A percentile compares a stretch with the other conserved stretches of the same genome.
Evolutionary conservation across 192 early-diverging fungal genomes (phyloP).

Genomic region (Podila verticillata): DNA sequence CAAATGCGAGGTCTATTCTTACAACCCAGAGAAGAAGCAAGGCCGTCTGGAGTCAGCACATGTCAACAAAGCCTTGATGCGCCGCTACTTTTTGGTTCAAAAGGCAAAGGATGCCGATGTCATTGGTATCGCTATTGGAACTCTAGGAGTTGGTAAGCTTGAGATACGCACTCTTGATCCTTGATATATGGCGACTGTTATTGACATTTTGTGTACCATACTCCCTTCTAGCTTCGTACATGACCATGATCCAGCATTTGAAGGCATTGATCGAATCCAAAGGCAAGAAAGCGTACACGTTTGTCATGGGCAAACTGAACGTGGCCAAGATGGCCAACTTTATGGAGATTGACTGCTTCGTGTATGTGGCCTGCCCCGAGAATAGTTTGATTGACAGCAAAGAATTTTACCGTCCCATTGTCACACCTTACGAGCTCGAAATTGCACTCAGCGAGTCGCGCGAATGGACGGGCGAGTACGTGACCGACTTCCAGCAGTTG

Average conservation of each 20-base stretch:
- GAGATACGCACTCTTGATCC: not conserved
- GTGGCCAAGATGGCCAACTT: conserved; percentile 98
- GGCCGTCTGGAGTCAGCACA: conserved; percentile 65
- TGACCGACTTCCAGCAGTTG: conserved; percentile 73
- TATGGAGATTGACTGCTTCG: conserved; percentile 92
- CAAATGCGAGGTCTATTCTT: conserved; percentile 69
- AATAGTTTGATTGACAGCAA: conserved; percentile 91
- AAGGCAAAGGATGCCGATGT: conserved; percentile 92
- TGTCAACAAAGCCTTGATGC: conserved; percentile 68
- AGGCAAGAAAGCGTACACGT: conserved; percentile 86
- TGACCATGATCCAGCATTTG: conserved; percentile 81
- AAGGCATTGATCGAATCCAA: conserved; percentile 77
- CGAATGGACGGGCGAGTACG: conserved; percentile 79
- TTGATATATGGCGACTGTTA: not conserved
- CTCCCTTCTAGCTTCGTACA: conserved; percentile 71
- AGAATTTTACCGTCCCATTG: conserved; percentile 92
- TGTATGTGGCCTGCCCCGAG: conserved; percentile 94
- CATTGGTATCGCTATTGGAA: conserved; percentile 96
- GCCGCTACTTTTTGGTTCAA: conserved; percentile 82
- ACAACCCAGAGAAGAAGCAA: conserved; percentile 67
- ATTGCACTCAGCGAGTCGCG: conserved; percentile 75
- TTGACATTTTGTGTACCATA: not conserved
- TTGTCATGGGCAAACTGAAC: conserved; percentile 94
- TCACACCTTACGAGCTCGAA: conserved; percentile 93
- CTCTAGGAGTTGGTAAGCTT: conserved; percentile 87